Percentiles rank a stretch among this genome's conserved stretches.
phyloP scores from a whole-genome alignment of 2,329 filamentous ascomycete species.

The Diaporthe sp. region DNA sequence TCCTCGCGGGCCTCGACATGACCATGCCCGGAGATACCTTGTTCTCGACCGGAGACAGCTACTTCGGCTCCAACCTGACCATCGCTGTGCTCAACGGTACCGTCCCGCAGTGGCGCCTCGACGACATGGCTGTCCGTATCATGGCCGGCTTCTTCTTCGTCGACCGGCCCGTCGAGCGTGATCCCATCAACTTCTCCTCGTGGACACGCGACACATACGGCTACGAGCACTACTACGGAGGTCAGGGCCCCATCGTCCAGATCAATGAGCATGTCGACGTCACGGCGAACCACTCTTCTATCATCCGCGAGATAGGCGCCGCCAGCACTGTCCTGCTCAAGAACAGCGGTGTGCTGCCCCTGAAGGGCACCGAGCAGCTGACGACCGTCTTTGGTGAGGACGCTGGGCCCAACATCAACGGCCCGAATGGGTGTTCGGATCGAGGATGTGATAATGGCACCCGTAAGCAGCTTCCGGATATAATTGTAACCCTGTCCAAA shows the following conservation, averaged over 20 bases:
- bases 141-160: conserved; percentile 54
- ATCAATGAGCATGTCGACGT: conserved; percentile 78
- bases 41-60: conserved; percentile 16
- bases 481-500: too few species aligned
- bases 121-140: conserved; percentile 78
- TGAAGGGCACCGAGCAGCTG: conserved; percentile 57
- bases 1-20: conserved; percentile 76
- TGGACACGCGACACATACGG: conserved; percentile 74
- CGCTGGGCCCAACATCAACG: conserved; percentile 70
- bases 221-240: conserved; percentile 65
- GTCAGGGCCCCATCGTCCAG: conserved; percentile 58
- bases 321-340: conserved; percentile 71
- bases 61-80: conserved; percentile 50
- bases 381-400: conserved; percentile 83
- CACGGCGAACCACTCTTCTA: conserved; percentile 61
- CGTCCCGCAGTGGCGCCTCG: conserved; percentile 77
- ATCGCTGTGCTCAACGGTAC: conserved; percentile 79
- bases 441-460: conserved; percentile 87
- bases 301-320: conserved; percentile 67
- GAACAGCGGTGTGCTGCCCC: conserved; percentile 70
- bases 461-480: conserved; percentile 37
- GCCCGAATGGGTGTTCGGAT: conserved; percentile 82
- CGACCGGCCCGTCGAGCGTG: conserved; percentile 44
- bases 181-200: conserved; percentile 75
- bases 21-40: conserved; percentile 76